Evolutionary conservation across 306 rosid genomes (phyloP), one percentile per base, ranked within the genome.

Genomic region (Acacia confusa): DNA sequence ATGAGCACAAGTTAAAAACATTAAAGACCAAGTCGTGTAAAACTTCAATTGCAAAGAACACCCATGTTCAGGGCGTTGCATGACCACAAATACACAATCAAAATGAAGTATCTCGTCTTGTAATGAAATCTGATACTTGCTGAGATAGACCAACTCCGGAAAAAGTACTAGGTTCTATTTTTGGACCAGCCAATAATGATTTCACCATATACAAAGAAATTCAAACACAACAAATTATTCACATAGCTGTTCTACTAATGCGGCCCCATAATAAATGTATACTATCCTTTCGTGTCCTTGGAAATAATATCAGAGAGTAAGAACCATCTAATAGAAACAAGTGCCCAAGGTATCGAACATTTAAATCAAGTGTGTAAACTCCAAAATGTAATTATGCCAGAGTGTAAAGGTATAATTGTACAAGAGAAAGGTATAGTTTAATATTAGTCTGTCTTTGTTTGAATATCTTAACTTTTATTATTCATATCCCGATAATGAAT

Each of bases 21-120:
- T 25, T 40, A 43, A 52, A 34, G 47, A 67, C 48, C 40, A 53
- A 36, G 9, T 64, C 30, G 30, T 61, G 66, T 69, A 4, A 74
- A 27, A 68, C 66, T 72, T 24, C 20, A 14, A 74, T 47, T 64
- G 52, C 71, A 16, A 72, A 74, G 20, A 78, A 48, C 32, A 66
- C 16, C 52, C 52, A 47, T 47, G 52, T 60, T 58, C 63, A 55
- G 63, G 10, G 63, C 45, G 17, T 25, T 16, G 24, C 6, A 9
- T 28, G 47, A 40, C 28, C 41, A 60, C 41, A 22, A 7, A 22
- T 75, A 43, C 57, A 60, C 57, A 58, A 17, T 41, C 70, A 75
- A 11, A 55, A 58, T 58, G 15, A 36, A 55, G 8, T 40, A 14
- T 55, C 13, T 32, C 6, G 14, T 41, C 44, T 55, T 28, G 41